Evolutionary conservation across 1,284 basidiomycete genomes (phyloP).

Genomic region (Melampsora abietis-canadensis): DNA sequence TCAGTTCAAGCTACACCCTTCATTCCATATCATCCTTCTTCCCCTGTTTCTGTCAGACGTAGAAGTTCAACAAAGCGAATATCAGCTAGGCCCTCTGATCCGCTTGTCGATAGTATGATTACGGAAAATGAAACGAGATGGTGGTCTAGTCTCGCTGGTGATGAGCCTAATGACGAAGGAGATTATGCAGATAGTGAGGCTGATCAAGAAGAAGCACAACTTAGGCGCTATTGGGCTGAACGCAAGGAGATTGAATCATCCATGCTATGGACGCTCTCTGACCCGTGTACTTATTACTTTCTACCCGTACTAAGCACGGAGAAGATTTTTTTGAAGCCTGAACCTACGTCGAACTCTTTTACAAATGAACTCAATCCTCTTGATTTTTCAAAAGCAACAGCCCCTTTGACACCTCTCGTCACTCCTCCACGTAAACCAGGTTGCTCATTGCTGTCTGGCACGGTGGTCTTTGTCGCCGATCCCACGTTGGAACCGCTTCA

Average conservation of each 20-base stretch:
- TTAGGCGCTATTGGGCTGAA: conserved; percentile 42
- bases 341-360: not conserved
- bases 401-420: conserved; percentile 22
- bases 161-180: conserved; percentile 21
- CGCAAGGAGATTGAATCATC: conserved; percentile 38
- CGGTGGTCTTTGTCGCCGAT: conserved; percentile 40
- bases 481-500: conserved; percentile 25
- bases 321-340: conserved; percentile 11
- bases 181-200: conserved; percentile 15
- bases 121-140: conserved; percentile 37
- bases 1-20: conserved; percentile 34
- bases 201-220: conserved; percentile 35
- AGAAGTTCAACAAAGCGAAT: conserved; percentile 62
- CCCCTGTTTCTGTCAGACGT: conserved; percentile 65
- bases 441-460: conserved; percentile 20
- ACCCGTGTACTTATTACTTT: conserved; percentile 41
- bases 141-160: conserved; percentile 32
- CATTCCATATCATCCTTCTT: conserved; percentile 63
- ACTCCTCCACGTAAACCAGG: conserved; percentile 35
- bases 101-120: conserved; percentile 47
- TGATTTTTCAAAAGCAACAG: conserved; percentile 31
- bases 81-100: conserved; percentile 73
- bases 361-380: not conserved
- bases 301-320: conserved; percentile 40
- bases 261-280: conserved; percentile 40